Base-by-base conservation (phyloP, 805 yeast species). In the Saccharomyces mikatae region DNA sequence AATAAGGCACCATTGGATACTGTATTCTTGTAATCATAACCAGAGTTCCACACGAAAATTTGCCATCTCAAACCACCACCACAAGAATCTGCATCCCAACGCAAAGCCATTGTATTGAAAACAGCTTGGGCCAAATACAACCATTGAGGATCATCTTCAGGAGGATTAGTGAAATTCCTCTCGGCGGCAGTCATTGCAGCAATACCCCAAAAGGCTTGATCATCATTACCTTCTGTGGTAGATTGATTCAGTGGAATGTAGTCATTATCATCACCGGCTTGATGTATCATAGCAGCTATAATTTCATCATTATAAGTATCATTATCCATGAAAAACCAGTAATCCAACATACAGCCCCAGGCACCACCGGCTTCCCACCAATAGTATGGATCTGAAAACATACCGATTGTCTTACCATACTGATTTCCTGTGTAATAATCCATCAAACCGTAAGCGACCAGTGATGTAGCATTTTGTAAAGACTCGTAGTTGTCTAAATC, bases 331-430 rank as follows among this genome's bases (percentile, higher is more conserved):
- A 77, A 84, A 60, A 68, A 83, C 73, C 89, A 78, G 70, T 87
- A 86, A 68, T 90, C 97, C 47, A 92, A 66, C 78, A 92, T 74
- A 21, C 87, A 77, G 8, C 96, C 96, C 88, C 90, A 89, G 1
- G 92, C 96, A 57, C 91, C 96, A 60, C 98, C 98, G 9, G 97
- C 96, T 73, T 90, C 89, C 97, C 97, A 91, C 99, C 98, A 92
- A 77, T 92, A 92, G 76, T 92, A 91, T 0, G 98, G 98, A 65
- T 77, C 74, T 11, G 84, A 75, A 69, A 94, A 91, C 90, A 87
- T 83, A 47, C 98, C 99, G 28, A 87, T 75, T 4, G 90, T 80
- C 8, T 91, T 86, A 36, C 97, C 97, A 47, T 76, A 69, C 31
- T 78, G 73, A 27, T 68, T 63, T 44, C 95, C 92, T 14, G 79